Conservation (phyloP, 1,284 basidiomycete species). For the Pascua sp. region DNA sequence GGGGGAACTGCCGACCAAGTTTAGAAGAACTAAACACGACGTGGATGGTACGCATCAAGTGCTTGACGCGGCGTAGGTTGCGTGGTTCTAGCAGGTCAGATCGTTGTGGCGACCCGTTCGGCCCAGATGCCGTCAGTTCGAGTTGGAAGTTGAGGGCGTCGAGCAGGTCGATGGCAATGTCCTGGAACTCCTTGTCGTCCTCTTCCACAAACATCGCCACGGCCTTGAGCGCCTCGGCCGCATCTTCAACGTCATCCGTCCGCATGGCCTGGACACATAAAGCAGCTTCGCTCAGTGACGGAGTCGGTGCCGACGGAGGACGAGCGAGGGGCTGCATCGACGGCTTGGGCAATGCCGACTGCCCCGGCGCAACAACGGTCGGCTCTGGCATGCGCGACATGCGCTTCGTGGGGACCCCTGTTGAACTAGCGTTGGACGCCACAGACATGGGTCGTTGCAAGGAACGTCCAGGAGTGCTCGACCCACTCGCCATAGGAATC, state of each 20-base stretch:
- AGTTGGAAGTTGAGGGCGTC: slow-evolving; percentile 61
- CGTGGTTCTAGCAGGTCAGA: slow-evolving; percentile 67
- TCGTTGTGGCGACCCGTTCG: slow-evolving; percentile 36
- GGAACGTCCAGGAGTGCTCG: too few relatives aligned
- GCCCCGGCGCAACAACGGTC: too few relatives aligned
- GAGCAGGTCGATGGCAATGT: slow-evolving; percentile 60
- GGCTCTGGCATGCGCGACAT: too few relatives aligned
- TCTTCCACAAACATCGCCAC: slow-evolving; percentile 76
- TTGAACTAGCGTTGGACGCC: too few relatives aligned
- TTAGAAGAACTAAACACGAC: slow-evolving; percentile 10
- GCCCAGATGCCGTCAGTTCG: slow-evolving; percentile 43
- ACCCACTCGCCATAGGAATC: too few relatives aligned
- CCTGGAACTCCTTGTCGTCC: slow-evolving; percentile 58
- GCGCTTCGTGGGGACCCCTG: too few relatives aligned
- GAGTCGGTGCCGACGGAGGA: neutral
- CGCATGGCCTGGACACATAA: slow-evolving; percentile 37
- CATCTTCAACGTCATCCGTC: slow-evolving; percentile 68
- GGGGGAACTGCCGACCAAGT: slow-evolving; percentile 13
- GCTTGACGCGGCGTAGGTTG: slow-evolving; percentile 88
- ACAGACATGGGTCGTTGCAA: too few relatives aligned
- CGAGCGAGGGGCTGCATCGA: slow-evolving; percentile 28
- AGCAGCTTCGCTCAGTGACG: slow-evolving; percentile 4
- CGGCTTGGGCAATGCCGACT: slow-evolving; percentile 2
- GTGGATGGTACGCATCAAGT: slow-evolving; percentile 70
- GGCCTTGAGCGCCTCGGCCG: slow-evolving; percentile 91